Percentiles rank a stretch among this genome's conserved stretches.
Evolutionary conservation across 116 monocot genomes (phyloP).

Genomic region (Posidonia oceanica): DNA sequence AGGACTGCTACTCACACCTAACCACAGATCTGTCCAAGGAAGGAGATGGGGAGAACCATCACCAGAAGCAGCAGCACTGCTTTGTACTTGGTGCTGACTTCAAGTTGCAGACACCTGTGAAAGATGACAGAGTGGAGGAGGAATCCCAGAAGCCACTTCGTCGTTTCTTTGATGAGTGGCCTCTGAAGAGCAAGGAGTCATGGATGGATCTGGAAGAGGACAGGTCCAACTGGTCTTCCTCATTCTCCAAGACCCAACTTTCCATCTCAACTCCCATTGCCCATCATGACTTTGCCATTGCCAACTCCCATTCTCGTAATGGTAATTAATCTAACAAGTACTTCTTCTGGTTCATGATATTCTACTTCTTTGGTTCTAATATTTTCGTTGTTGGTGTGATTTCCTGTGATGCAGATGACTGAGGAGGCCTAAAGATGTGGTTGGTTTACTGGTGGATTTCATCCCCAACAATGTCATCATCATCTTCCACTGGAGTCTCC

Average conservation of each 20-base stretch:
- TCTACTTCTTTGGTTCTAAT: not conserved
- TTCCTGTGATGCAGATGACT: not conserved
- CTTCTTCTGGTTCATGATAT: not conserved
- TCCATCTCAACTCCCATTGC: slow-evolving; percentile 74
- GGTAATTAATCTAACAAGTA: not conserved
- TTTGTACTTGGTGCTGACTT: slow-evolving; percentile 71
- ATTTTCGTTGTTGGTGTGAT: not conserved
- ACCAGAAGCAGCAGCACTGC: slow-evolving; percentile 43
- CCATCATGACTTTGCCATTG: slow-evolving; percentile 12
- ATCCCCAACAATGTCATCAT: no score
- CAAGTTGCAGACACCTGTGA: slow-evolving; percentile 21
- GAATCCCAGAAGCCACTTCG: slow-evolving; percentile 40
- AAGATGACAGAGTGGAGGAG: slow-evolving; percentile 7
- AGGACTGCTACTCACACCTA: slow-evolving; percentile 7
- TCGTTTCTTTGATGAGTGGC: slow-evolving; percentile 70
- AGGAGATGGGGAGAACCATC: slow-evolving; percentile 4
- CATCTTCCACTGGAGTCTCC: not conserved
- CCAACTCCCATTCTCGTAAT: slow-evolving; percentile 2
- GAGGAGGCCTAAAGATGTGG: no score
- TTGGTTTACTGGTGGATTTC: no score
- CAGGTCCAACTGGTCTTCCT: slow-evolving; percentile 10
- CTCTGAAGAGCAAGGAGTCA: slow-evolving; percentile 28
- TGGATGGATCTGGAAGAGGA: slow-evolving; percentile 29
- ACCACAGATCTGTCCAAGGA: slow-evolving; percentile 1
- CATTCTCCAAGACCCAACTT: slow-evolving; percentile 60